Conservation (phyloP, 208 protist genomes). For the Crithidia brevicula region DNA sequence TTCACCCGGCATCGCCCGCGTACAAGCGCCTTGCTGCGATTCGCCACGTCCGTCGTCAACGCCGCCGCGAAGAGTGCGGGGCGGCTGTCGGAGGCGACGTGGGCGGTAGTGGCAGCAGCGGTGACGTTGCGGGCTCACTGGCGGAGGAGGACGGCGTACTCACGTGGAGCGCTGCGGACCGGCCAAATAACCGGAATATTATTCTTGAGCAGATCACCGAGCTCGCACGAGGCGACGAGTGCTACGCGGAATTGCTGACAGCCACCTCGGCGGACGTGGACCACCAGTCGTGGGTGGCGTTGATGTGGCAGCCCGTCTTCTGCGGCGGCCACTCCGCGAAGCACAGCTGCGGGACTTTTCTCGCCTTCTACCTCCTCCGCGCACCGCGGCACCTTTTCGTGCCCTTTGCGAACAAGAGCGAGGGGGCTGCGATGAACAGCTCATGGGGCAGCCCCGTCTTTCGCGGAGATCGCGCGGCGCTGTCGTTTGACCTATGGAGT, state of each 20-base stretch:
- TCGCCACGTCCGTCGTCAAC: conserved; percentile 39
- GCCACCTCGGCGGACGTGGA: conserved; percentile 75
- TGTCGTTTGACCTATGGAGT: conserved; percentile 76
- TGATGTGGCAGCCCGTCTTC: conserved; percentile 89
- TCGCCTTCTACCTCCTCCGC: conserved; percentile 85
- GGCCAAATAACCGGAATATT: conserved; percentile 81
- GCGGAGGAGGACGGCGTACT: conserved; percentile 58
- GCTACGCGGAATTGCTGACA: conserved; percentile 66
- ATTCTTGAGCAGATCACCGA: conserved; percentile 74
- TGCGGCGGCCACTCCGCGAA: conserved; percentile 78
- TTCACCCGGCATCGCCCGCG: conserved; percentile 58
- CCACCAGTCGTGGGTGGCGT: conserved; percentile 86
- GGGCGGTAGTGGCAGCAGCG: conserved; percentile 3
- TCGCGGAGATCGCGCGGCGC: conserved; percentile 57
- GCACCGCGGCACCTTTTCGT: conserved; percentile 71
- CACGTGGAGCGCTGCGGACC: conserved; percentile 75
- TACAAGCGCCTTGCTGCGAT: conserved; percentile 57
- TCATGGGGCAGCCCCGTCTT: conserved; percentile 74
- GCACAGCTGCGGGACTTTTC: conserved; percentile 84
- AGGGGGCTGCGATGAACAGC: conserved; percentile 66
- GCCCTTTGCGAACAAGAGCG: conserved; percentile 48
- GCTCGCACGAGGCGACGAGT: conserved; percentile 61
- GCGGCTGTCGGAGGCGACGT: background rate
- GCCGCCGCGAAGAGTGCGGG: conserved; percentile 23
- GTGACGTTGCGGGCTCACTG: conserved; percentile 3